Evolutionary conservation across 108 stramenopile genomes (phyloP), one percentile per base, ranked within the genome.

Genomic region (Skeletonema marinoi): DNA sequence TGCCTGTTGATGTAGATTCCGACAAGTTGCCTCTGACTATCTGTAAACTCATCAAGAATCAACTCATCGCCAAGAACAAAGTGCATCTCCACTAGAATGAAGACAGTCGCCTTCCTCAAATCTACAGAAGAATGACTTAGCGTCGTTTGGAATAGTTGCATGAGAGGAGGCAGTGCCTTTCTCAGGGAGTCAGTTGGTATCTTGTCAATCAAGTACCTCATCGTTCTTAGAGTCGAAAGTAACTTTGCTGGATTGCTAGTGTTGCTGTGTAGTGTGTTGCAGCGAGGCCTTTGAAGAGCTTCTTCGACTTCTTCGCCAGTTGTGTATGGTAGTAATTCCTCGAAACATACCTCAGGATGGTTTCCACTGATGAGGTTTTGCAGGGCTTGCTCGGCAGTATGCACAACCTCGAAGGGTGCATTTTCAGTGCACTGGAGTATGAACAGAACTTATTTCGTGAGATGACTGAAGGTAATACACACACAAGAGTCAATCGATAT

Each of bases 331-430:
- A 84, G 29, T 33, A 86, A 67, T 41, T 63, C 68, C 41, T 86
- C 73, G 35, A 86, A 75, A 70, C 85, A 86, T 19, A 44, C 48
- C 38, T 79, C 78, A 16, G 78, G 73, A 68, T 83, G 66, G 63
- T 39, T 68, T 6, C 50, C 59, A 7, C 46, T 58, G 78, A 76
- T 75, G n/a, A 87, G 62, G 62, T 84, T 87, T 29, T 77, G 79
- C 29, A 87, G 76, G 31, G 83, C 86, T 44, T 80, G 77, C 66
- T 87, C 86, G 0, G 82, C 80, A 30, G 86, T 83, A 65, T 87
- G 86, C 5, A 84, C 80, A 41, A 83, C 78, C 60, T 86, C 86
- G 60, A 78, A 87, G 50, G 77, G 80, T 8, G 80, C 78, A 63
- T 83, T 74, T 12, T 38, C 25, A 10, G 80, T 73, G 82, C 82